Evolutionary conservation across 2,329 filamentous ascomycete species (phyloP).

Genomic region (Diaporthe caulivora): DNA sequence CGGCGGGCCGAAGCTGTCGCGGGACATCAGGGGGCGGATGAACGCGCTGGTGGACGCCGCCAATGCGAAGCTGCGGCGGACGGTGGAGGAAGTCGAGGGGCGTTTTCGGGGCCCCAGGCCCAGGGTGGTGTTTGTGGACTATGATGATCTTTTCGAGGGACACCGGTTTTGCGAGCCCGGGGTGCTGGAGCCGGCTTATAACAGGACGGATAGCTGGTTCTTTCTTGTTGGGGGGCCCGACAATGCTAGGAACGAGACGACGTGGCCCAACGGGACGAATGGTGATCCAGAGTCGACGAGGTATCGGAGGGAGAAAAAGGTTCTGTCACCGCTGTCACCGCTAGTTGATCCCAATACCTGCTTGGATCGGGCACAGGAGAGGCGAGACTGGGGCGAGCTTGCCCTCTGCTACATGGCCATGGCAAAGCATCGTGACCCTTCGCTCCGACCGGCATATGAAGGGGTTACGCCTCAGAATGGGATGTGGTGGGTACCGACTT

Average conservation of each 20-base stretch:
- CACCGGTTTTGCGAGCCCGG: slow-evolving; percentile 55
- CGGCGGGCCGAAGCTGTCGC: slow-evolving; percentile 56
- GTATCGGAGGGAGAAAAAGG: slow-evolving; percentile 28
- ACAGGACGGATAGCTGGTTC: slow-evolving; percentile 59
- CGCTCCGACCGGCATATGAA: slow-evolving; percentile 47
- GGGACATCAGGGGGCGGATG: slow-evolving; percentile 54
- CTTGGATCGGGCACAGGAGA: slow-evolving; percentile 48
- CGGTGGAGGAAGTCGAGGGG: slow-evolving; percentile 53
- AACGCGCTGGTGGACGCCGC: slow-evolving; percentile 58
- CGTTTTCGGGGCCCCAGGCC: slow-evolving; percentile 48
- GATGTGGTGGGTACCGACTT: slow-evolving; percentile 62
- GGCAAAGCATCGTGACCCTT: slow-evolving; percentile 52
- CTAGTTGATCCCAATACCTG: slow-evolving; percentile 54
- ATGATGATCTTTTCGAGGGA: slow-evolving; percentile 57
- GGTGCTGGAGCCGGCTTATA: slow-evolving; percentile 57
- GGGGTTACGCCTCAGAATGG: slow-evolving; percentile 48
- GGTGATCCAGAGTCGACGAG: slow-evolving; percentile 23
- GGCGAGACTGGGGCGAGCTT: slow-evolving; percentile 57
- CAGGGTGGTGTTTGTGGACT: slow-evolving; percentile 59
- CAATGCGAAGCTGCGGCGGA: slow-evolving; percentile 54
- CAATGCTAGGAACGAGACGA: slow-evolving; percentile 48
- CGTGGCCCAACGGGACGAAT: slow-evolving; percentile 38
- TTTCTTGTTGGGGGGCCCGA: slow-evolving; percentile 60
- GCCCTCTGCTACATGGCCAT: slow-evolving; percentile 60
- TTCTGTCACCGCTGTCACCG: slow-evolving; percentile 48